Evolutionary conservation across 352 stramenopile genomes (phyloP).

Genomic region (Globisporangium radiosum): DNA sequence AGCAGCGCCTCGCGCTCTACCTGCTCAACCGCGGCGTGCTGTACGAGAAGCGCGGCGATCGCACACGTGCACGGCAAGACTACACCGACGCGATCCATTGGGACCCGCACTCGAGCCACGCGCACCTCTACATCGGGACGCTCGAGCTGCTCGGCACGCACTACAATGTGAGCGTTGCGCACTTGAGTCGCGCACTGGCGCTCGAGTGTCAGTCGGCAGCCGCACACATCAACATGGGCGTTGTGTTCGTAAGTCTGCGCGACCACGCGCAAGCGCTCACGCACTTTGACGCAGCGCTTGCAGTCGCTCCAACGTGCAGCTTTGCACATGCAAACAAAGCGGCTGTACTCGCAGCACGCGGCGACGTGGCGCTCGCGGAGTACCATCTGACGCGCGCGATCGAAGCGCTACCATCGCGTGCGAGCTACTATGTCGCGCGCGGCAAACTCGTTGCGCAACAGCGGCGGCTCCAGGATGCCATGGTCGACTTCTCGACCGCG

Average conservation of each 20-base stretch:
- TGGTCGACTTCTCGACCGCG: conserved; percentile 75
- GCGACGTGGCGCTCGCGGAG: conserved; percentile 35
- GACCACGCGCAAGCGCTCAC: conserved; percentile 23
- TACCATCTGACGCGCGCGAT: conserved; percentile 61
- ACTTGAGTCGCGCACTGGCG: conserved; percentile 37
- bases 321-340: conserved; percentile 70
- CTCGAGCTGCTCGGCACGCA: conserved; percentile 35
- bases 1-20: conserved; percentile 63
- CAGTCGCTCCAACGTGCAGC: conserved; percentile 43
- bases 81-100: conserved; percentile 64
- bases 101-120: conserved; percentile 48
- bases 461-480: conserved; percentile 68
- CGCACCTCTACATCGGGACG: conserved; percentile 57
- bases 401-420: conserved; percentile 51
- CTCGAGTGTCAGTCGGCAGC: conserved; percentile 44
- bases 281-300: conserved; percentile 50
- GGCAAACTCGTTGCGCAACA: conserved; percentile 67
- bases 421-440: conserved; percentile 60
- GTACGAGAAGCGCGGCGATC: conserved; percentile 42
- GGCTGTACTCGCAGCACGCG: conserved; percentile 31
- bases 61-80: conserved; percentile 42
- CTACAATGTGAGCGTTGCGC: conserved; percentile 24
- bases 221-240: conserved; percentile 55
- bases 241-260: conserved; percentile 35
- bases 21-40: conserved; percentile 68